Conservation (phyloP, 805 yeast genomes). For the Candida cerambycidarum region DNA sequence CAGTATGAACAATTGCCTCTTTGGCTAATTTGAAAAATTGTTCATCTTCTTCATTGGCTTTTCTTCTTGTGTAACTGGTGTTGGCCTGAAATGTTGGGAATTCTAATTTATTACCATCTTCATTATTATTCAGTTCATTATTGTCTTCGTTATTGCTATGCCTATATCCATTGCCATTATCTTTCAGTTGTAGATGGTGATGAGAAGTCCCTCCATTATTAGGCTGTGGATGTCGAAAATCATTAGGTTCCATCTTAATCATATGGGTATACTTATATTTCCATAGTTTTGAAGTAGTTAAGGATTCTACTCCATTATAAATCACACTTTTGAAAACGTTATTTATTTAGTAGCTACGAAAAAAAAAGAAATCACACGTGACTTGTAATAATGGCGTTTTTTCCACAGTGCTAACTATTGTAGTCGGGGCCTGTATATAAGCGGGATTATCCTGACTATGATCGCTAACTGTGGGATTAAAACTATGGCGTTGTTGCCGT, state of each 20-base stretch:
- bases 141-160: not conserved
- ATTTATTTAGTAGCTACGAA: not conserved
- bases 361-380: constrained; percentile 10
- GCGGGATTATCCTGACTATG: not conserved
- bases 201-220: constrained; percentile 1
- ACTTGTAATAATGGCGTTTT: constrained; percentile 6
- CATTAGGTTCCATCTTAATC: constrained; percentile 6
- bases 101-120: constrained; percentile 1
- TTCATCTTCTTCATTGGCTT: constrained; percentile 34
- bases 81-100: constrained; percentile 9
- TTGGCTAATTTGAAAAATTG: constrained; percentile 58
- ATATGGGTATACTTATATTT: not conserved
- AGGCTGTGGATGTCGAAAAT: constrained; percentile 5
- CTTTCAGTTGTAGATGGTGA: not conserved
- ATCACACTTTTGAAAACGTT: not conserved
- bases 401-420: not conserved
- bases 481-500: not conserved
- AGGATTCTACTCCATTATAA: constrained; percentile 4
- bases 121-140: not conserved
- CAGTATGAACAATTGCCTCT: constrained; percentile 58
- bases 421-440: not conserved
- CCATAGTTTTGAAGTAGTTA: not conserved
- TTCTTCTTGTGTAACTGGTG: constrained; percentile 15
- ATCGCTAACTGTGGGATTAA: not conserved
- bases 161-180: not conserved